Evolutionary conservation across 1,139 yeast species (phyloP).

Genomic region (Diutina mesorugosa): DNA sequence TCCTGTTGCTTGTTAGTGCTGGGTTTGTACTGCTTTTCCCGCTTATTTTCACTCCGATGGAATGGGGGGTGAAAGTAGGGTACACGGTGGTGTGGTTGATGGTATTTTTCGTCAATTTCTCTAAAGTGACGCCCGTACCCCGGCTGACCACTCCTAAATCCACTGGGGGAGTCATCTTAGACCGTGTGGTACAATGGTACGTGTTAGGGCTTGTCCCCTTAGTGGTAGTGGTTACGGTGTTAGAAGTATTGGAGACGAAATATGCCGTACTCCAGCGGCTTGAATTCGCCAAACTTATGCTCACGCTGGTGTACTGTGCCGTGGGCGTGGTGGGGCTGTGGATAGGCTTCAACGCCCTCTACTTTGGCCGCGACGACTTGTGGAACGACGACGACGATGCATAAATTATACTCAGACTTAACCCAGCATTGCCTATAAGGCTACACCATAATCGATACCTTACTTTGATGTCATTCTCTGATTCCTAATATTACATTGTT

Average conservation of each 20-base stretch:
- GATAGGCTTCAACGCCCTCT: conserved; percentile 82
- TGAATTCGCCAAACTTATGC: conserved; percentile 71
- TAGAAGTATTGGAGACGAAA: conserved; percentile 45
- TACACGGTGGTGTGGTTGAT: conserved; percentile 83
- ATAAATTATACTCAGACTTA: no score
- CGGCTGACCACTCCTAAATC: conserved; percentile 24
- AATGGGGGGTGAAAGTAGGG: conserved; percentile 63
- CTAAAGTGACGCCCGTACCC: conserved; percentile 50
- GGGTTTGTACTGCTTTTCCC: conserved; percentile 90
- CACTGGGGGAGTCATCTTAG: conserved; percentile 40
- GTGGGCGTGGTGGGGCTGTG: conserved; percentile 79
- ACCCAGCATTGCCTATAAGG: no score
- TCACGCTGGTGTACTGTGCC: conserved; percentile 76
- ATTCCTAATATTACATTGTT: no score
- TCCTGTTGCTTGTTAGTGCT: conserved; percentile 54
- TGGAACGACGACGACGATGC: conserved; percentile 21
- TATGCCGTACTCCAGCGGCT: conserved; percentile 36
- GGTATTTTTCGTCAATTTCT: conserved; percentile 58
- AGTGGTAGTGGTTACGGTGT: conserved; percentile 37
- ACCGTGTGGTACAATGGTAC: conserved; percentile 57
- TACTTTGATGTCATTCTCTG: no score
- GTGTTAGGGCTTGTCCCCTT: conserved; percentile 58
- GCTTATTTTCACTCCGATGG: conserved; percentile 67
- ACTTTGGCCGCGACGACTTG: conserved; percentile 61
- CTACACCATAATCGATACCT: no score